Evolutionary conservation across 1,284 basidiomycete genomes (phyloP), one percentile per base, ranked within the genome.

Genomic region (Ustilago shanxiensis): DNA sequence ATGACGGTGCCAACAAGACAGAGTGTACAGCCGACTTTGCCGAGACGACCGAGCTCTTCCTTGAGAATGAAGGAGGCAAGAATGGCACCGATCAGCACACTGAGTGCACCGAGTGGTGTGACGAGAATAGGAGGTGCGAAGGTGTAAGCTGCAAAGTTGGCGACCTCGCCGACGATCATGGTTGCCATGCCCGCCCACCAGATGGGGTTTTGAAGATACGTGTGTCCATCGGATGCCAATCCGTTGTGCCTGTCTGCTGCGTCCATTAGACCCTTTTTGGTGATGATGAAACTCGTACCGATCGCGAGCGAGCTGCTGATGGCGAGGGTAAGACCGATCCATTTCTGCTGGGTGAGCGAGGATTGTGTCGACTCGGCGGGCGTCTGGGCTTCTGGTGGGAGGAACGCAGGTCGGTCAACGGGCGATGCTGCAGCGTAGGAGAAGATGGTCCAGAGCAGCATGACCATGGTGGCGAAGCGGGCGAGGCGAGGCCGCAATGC

Each of bases 161-260:
- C 95, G 65, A 97, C 95, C 47, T 83, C 84, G 50, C 84, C 84
- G 33, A 86, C 83, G 52, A 86, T 81, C 84, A 86, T 90, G 18
- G 93, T 96, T 35, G 91, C 89, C 89, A 98, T 97, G 52, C 96
- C 96, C 4, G 93, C 93, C 97, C 96, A 99, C 96, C 97, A 99
- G 81, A 97, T 92, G 33, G 95, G 93, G 88, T 95, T 99, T 79
- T 89, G 91, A 57, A 99, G 89, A 87, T 99, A 99, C 20, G 83
- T 78, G 60, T 85, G 83, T 3, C 79, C 82, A 20, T 86, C 84
- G 2, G 83, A 85, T 1, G 83, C 84, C n/a, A 85, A 50, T 13
- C 81, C 84, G 28, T 73, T 77, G 52, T 71, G 73, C 39, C 80
- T 62, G 18, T 83, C 83, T 9, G 83, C 82, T n/a, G 84, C 81